phyloP scores from a whole-genome alignment of 371 early-diverging fungal genomes.

The Rhizopus stolonifer region DNA sequence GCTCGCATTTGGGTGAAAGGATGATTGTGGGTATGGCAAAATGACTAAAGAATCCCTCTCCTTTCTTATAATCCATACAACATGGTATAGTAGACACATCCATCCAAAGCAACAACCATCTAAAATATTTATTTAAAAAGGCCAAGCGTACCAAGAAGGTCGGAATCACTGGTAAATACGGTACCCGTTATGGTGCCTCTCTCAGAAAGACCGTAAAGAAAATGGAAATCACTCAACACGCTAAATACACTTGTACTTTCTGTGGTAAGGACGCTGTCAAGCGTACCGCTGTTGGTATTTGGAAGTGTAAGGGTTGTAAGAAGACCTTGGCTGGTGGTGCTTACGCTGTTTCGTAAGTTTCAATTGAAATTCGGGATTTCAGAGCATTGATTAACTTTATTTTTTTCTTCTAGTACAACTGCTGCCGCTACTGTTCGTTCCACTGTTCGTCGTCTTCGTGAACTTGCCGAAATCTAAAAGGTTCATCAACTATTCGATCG shows the following conservation, averaged over 20 bases:
- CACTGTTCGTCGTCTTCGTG: constrained; percentile 98
- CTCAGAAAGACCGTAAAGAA: constrained; percentile 99
- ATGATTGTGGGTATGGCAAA: neutral
- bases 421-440: constrained; percentile 92
- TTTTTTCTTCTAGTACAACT: constrained; percentile 66
- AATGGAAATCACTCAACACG: constrained; percentile 99
- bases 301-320: constrained; percentile 98
- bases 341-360: constrained; percentile 86
- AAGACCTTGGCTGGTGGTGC: constrained; percentile 99
- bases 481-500: neutral
- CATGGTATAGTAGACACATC: constrained; percentile 1
- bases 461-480: constrained; percentile 88
- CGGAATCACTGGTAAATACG: constrained; percentile 99
- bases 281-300: constrained; percentile 98
- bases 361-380: neutral
- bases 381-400: neutral
- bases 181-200: constrained; percentile 99
- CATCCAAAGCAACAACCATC: neutral
- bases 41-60: neutral
- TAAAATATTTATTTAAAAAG: constrained; percentile 34
- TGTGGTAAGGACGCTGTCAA: constrained; percentile 99
- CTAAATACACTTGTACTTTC: constrained; percentile 99
- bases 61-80: constrained; percentile 2
- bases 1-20: neutral
- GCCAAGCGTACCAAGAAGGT: constrained; percentile 99